Conservation (phyloP, 139 green algal species). For the Asterochloris sp. region DNA sequence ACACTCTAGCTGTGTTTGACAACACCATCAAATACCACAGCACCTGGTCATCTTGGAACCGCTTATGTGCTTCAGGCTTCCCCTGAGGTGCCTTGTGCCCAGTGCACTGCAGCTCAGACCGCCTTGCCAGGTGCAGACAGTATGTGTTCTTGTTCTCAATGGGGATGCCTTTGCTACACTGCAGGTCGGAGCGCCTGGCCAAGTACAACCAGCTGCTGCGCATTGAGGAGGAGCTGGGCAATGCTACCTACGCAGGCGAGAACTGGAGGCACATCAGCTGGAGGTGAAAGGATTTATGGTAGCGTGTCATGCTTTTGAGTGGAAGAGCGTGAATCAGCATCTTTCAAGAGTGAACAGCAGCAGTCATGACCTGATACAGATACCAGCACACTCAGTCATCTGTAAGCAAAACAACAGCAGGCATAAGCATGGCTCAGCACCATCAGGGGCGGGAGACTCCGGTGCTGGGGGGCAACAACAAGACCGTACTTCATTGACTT, state of each 20-base stretch:
- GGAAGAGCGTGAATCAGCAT: too few species aligned
- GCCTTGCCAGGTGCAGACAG: background rate
- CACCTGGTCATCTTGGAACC: too few species aligned
- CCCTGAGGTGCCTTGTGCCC: background rate
- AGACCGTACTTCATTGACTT: too few species aligned
- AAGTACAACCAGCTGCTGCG: slow-evolving; percentile 99
- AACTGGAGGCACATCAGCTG: slow-evolving; percentile 67
- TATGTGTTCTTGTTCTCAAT: background rate
- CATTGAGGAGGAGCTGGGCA: slow-evolving; percentile 90
- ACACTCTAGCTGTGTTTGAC: too few species aligned
- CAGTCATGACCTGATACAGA: background rate
- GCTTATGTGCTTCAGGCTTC: too few species aligned
- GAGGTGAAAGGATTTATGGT: background rate
- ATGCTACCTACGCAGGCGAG: slow-evolving; percentile 78
- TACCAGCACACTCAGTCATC: slow-evolving; percentile 11
- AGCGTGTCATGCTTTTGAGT: background rate
- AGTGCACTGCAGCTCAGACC: background rate
- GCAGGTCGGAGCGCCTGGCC: slow-evolving; percentile 85
- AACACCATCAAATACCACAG: too few species aligned
- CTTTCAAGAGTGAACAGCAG: too few species aligned
- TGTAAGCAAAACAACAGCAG: background rate
- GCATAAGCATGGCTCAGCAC: too few species aligned
- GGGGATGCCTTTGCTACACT: background rate
- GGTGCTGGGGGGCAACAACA: too few species aligned
- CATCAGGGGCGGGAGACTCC: too few species aligned